A percentile compares a stretch with the other conserved stretches of the same genome.
These are phyloP conservation scores for Flaveria ramosissima DNA, from an alignment of 129 eudicot species.

Conservation along the genomic window DNA sequence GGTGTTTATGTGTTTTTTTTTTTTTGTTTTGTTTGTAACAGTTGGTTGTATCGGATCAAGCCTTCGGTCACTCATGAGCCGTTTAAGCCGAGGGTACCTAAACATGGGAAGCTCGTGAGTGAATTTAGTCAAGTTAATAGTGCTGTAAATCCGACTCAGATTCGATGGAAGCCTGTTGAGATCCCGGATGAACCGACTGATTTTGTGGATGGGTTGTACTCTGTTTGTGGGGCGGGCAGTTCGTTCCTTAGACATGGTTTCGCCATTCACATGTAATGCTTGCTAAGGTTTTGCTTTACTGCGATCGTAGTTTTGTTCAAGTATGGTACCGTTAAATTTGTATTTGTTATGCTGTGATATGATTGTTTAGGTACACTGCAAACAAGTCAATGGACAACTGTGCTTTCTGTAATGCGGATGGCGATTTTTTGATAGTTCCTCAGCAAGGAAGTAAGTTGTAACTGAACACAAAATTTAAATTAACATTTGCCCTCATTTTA, in stretches of 20 bases:
- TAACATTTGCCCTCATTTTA: neutral
- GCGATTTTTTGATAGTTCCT: constrained; percentile 96
- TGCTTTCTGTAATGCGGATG: constrained; percentile 98
- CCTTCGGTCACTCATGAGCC: constrained; percentile 99
- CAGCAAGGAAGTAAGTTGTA: constrained; percentile 85
- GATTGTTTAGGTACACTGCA: constrained; percentile 66
- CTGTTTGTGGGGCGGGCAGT: constrained; percentile 98
- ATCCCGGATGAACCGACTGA: constrained; percentile 65
- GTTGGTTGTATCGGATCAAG: constrained; percentile 93
- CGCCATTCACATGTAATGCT: constrained; percentile 89
- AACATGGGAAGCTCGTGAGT: constrained; percentile 73
- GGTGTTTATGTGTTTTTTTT: neutral
- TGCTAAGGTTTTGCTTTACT: constrained; percentile 17
- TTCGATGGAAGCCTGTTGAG: constrained; percentile 85
- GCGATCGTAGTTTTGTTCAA: neutral
- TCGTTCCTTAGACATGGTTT: constrained; percentile 92
- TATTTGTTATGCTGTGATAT: neutral
- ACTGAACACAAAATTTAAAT: neutral
- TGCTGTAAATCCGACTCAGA: constrained; percentile 81
- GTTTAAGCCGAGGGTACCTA: constrained; percentile 65
- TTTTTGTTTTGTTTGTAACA: constrained; percentile 31
- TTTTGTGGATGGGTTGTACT: constrained; percentile 74
- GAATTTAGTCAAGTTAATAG: constrained; percentile 79
- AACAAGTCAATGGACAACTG: constrained; percentile 88
- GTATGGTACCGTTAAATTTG: neutral